Evolutionary conservation across 352 stramenopile species (phyloP).

Genomic region (Pseudoperonospora humuli): DNA sequence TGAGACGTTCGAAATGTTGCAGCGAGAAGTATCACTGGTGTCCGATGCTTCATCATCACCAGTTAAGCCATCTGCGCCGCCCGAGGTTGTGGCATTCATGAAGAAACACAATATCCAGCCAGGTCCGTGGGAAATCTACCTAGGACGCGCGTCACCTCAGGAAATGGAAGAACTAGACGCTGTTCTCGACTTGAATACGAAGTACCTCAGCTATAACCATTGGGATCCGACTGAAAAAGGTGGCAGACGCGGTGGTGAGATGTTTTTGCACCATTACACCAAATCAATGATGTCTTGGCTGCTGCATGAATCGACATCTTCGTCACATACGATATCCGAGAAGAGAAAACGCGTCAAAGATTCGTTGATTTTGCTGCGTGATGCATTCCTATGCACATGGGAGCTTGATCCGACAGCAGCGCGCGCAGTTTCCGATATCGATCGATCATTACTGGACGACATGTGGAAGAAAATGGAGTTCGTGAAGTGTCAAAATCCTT

Average conservation of each 20-base stretch:
- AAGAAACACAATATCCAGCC: constrained; percentile 65
- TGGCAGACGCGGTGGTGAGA: constrained; percentile 53
- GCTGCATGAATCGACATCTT: constrained; percentile 46
- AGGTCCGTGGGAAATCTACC: constrained; percentile 74
- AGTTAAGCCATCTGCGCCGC: constrained; percentile 48
- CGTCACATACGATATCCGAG: constrained; percentile 31
- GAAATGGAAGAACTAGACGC: constrained; percentile 69
- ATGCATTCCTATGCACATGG: constrained; percentile 81
- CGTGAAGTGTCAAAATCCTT: constrained; percentile 55
- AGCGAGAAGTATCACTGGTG: constrained; percentile 40
- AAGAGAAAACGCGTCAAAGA: constrained; percentile 59
- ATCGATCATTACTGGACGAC: constrained; percentile 65
- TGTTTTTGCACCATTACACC: constrained; percentile 81
- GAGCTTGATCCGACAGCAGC: constrained; percentile 62
- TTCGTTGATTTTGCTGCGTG: constrained; percentile 50
- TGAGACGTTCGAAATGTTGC: constrained; percentile 52
- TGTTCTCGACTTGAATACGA: constrained; percentile 59
- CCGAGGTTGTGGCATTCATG: constrained; percentile 73
- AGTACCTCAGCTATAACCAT: constrained; percentile 72
- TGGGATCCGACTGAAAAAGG: constrained; percentile 68
- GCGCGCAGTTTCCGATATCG: constrained; percentile 67
- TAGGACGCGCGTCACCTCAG: constrained; percentile 49
- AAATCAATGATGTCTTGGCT: constrained; percentile 72
- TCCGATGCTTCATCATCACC: constrained; percentile 67
- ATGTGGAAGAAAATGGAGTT: constrained; percentile 81